Evolutionary conservation across 176 grass and related monocot species (phyloP), one percentile per base, ranked within the genome.

Genomic region (Stipa capillata): DNA sequence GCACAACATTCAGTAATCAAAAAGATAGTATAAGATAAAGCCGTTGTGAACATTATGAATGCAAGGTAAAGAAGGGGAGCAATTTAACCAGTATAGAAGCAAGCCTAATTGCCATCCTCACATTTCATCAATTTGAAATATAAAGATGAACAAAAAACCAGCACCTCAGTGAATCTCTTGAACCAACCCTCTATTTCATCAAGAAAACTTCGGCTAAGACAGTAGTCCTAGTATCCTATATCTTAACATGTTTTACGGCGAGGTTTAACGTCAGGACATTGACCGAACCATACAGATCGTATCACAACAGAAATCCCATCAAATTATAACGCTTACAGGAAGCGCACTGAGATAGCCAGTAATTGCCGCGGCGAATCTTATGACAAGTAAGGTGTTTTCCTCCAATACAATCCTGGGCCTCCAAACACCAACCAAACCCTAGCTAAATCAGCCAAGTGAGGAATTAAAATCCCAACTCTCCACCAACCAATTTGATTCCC

Each of bases 371-470:
- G 39, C 12, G 63, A 56, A 8, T 45, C 6, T 20, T 2, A 5
- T 11, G 6, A 24, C 10, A 49, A 13, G 48, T 20, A 34, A 45
- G 32, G 13, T 8, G 6, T 16, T 53, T 41, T 29, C 37, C 73
- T n/a, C 86, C 58, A 23, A 67, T 74, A 69, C 33, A 57, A 33
- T 18, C 15, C 15, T 37, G 57, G 54, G 9, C 7, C 36, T 70
- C 59, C 15, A 63, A 84, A 1, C 34, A 75, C 69, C n/a, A n/a
- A n/a, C n/a, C 77, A 70, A 71, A 85, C 63, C 87, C 71, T 89
- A 89, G 36, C 69, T 76, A 48, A 36, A 69, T 55, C 70, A 54
- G 76, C 17, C 8, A 37, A 69, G 8, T 0, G 12, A 2, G 42
- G 58, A 25, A 81, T 35, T 31, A 56, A 55, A 56, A 47, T 35